Base-by-base conservation (phyloP, 2,329 filamentous ascomycete species). In the Stagonosporopsis tanaceti region DNA sequence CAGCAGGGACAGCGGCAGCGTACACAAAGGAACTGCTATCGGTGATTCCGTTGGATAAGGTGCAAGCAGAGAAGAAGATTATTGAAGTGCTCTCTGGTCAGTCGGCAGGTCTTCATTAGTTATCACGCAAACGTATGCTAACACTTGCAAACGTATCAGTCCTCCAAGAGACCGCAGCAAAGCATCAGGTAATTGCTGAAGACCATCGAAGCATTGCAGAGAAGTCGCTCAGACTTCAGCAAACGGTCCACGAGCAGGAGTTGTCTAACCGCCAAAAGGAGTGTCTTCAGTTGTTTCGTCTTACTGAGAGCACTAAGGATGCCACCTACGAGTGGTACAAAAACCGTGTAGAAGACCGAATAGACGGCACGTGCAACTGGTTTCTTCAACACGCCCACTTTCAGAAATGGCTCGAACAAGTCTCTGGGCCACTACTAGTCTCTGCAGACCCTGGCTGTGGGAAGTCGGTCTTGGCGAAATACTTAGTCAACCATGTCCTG, bases 371-470 rank as follows among this genome's bases (percentile, higher is more conserved):
- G 42, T 65, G 65, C 50, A 56, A 51, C 34, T 67, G 61, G 63
- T 53, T 67, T 34, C 57, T 66, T 40, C 22, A 59, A 38, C 63
- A 67, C 47, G 27, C 41, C 30, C 32, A 60, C 44, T 65, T 67
- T 50, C 53, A 59, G 20, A 57, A 56, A 35, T 67, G 63, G 65
- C 40, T 42, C 39, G 48, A 53, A 34, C 51, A 59, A 46, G 61
- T 57, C 1, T 61, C 60, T 30, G 63, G 65, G 8, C 61, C 61
- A 39, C 52, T 67, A 38, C 60, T 67, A 6, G 56, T 67, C 34
- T 63, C 59, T 35, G 63, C 65, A 53, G 63, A 67, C 27, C 65
- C 63, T 60, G 65, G 63, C 11, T 67, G 65, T 60, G 65, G 65
- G 25, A 67, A 67, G 39, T 66, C 63, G 38, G 63, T 66, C 25